Evolutionary conservation across 495 filamentous ascomycete genomes (phyloP).

Genomic region (Tuber brumale): DNA sequence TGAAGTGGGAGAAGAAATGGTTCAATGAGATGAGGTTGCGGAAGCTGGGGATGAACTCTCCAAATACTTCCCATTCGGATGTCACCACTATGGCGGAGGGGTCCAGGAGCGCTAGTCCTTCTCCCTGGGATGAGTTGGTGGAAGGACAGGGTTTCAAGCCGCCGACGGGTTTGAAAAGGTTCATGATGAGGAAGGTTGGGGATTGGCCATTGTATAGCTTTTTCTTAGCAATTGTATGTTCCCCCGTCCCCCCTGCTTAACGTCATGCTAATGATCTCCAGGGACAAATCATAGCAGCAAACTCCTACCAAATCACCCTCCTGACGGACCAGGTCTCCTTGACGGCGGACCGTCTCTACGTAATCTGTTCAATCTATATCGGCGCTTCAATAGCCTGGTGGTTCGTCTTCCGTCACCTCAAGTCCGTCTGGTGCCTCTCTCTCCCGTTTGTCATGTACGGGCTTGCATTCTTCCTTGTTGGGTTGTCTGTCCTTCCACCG

Average conservation of each 20-base stretch:
- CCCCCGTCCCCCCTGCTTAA: background rate
- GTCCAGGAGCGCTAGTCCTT: slow-evolving; percentile 15
- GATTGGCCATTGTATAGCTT: slow-evolving; percentile 72
- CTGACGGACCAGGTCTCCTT: slow-evolving; percentile 56
- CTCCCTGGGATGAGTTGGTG: slow-evolving; percentile 50
- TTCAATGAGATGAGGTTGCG: slow-evolving; percentile 45
- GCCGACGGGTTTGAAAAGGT: slow-evolving; percentile 57
- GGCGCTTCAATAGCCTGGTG: slow-evolving; percentile 58
- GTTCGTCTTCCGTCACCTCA: slow-evolving; percentile 52
- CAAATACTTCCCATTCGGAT: slow-evolving; percentile 44
- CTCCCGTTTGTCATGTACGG: slow-evolving; percentile 58
- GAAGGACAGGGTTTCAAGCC: slow-evolving; percentile 60
- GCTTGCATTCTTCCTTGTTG: slow-evolving; percentile 57
- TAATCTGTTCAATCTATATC: slow-evolving; percentile 58
- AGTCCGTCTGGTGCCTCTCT: slow-evolving; percentile 54
- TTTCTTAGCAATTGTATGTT: slow-evolving; percentile 51
- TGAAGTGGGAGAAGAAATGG: slow-evolving; percentile 60
- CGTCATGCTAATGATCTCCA: background rate
- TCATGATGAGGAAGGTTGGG: slow-evolving; percentile 44
- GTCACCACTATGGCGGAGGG: slow-evolving; percentile 47
- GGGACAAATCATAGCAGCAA: slow-evolving; percentile 61
- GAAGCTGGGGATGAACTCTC: background rate
- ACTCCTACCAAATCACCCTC: slow-evolving; percentile 63
- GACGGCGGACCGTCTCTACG: slow-evolving; percentile 57
- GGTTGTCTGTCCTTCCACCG: slow-evolving; percentile 53